Conservation (phyloP, 441 rosid genomes). For the Erodium texanum region DNA sequence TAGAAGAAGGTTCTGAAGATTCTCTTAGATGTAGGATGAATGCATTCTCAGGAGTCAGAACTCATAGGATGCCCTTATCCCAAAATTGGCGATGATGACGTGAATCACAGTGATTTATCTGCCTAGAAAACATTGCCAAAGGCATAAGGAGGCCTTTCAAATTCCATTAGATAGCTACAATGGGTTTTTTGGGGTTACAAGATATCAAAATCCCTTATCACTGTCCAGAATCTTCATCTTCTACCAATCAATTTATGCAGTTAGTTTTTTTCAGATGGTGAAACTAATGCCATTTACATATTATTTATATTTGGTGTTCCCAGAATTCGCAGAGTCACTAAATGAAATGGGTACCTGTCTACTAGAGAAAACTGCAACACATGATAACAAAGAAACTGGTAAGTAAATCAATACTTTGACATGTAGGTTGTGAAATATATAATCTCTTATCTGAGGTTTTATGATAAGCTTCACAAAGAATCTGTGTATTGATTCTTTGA, state of each 20-base stretch:
- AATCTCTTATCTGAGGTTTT: background rate
- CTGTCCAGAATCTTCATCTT: conserved; percentile 1
- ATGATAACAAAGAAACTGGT: conserved; percentile 71
- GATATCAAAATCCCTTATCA: background rate
- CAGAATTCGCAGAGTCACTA: conserved; percentile 94
- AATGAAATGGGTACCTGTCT: conserved; percentile 92
- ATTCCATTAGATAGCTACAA: background rate
- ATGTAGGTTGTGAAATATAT: background rate
- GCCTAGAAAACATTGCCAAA: background rate
- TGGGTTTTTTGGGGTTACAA: background rate
- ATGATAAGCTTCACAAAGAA: background rate
- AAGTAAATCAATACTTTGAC: conserved; percentile 19
- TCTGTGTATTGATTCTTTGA: background rate
- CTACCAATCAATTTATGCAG: background rate
- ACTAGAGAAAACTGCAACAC: conserved; percentile 54
- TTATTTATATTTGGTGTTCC: background rate
- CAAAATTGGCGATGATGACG: background rate
- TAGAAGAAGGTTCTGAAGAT: background rate
- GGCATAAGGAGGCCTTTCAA: background rate
- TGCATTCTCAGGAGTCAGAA: background rate
- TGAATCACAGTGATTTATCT: background rate
- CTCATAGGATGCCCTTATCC: background rate
- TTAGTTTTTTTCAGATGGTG: background rate
- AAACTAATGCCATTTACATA: conserved; percentile 12
- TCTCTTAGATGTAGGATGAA: background rate